phyloP scores from a whole-genome alignment of 2,329 filamentous ascomycete species.

The Diaporthe eres region DNA sequence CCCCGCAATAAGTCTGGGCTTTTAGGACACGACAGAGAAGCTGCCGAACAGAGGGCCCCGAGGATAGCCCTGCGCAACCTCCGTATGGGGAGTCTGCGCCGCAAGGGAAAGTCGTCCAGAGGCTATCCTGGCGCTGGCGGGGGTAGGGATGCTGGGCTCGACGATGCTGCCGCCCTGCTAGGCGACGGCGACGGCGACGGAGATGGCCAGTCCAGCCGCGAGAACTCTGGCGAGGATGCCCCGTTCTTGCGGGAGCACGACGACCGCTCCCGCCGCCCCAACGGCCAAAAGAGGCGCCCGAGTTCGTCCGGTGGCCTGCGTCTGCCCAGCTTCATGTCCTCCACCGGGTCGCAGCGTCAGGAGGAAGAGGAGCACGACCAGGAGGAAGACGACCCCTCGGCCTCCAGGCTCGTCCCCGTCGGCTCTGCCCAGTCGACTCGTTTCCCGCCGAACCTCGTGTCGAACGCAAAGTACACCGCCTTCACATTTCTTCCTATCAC shows the following conservation, averaged over 20 bases:
- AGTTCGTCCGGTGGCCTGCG: constrained; percentile 66
- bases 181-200: constrained; percentile 62
- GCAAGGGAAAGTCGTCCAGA: constrained; percentile 66
- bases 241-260: constrained; percentile 73
- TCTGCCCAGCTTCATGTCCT: constrained; percentile 77
- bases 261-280: constrained; percentile 51
- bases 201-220: constrained; percentile 53
- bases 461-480: constrained; percentile 97
- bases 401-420: constrained; percentile 82
- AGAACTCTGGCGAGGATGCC: constrained; percentile 76
- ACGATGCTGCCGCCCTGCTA: constrained; percentile 78
- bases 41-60: constrained; percentile 62
- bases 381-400: constrained; percentile 73
- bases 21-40: constrained; percentile 65
- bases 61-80: constrained; percentile 80
- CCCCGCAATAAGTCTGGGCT: constrained; percentile 47
- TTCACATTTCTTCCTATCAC: constrained; percentile 95
- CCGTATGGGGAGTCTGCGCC: constrained; percentile 75
- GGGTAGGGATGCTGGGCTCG: constrained; percentile 69
- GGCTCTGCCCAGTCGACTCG: constrained; percentile 80
- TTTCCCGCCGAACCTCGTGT: constrained; percentile 92
- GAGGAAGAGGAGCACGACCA: constrained; percentile 65
- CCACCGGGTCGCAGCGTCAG: constrained; percentile 49
- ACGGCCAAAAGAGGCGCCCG: constrained; percentile 58
- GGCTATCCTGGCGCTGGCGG: constrained; percentile 74